Conservation (phyloP, 352 stramenopile genomes). For the Heterotrichella gracilis region DNA sequence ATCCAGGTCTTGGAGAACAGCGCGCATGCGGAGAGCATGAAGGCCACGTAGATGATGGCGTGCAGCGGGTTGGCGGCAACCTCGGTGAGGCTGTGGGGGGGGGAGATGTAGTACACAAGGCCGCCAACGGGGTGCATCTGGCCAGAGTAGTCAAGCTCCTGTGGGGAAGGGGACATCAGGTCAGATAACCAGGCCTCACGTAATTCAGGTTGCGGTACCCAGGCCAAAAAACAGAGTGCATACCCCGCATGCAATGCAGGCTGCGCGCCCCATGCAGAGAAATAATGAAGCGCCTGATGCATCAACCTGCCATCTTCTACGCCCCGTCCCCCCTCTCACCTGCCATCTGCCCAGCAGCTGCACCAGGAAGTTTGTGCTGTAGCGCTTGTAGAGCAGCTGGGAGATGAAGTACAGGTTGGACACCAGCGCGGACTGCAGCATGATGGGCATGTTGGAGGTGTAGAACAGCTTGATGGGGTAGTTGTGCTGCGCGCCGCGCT, state of each 20-base stretch:
- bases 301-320: too few species aligned
- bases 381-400: conserved; percentile 93
- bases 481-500: conserved; percentile 81
- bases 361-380: conserved; percentile 82
- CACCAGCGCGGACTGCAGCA: conserved; percentile 83
- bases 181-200: too few species aligned
- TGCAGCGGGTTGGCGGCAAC: conserved; percentile 92
- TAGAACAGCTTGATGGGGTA: conserved; percentile 99
- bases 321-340: too few species aligned
- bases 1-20: conserved; percentile 99
- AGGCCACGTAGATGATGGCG: conserved; percentile 87
- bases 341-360: conserved; percentile 79
- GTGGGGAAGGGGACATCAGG: too few species aligned
- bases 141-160: conserved; percentile 47
- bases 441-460: conserved; percentile 99
- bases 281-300: too few species aligned
- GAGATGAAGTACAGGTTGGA: conserved; percentile 98
- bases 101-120: conserved; percentile 86
- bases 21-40: conserved; percentile 86
- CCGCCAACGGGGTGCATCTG: conserved; percentile 75
- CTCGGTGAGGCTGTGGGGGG: conserved; percentile 59
- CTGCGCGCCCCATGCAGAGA: too few species aligned
- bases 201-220: too few species aligned
- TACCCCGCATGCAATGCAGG: too few species aligned
- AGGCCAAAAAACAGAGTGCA: too few species aligned